Evolutionary conservation across 768 basidiomycete genomes (phyloP).

Genomic region (Mrakia frigida): DNA sequence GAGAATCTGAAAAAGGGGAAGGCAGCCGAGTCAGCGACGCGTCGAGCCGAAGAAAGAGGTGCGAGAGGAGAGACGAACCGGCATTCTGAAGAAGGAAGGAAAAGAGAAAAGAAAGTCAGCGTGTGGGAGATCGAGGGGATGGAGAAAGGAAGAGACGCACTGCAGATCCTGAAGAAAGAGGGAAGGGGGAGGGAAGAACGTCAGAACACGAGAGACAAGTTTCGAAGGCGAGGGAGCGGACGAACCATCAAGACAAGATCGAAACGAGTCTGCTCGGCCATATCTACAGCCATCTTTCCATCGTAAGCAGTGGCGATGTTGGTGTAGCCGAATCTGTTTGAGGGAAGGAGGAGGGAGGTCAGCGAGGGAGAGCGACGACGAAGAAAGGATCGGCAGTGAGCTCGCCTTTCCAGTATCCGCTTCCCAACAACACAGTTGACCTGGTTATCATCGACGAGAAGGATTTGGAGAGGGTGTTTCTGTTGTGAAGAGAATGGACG

Average conservation of each 20-base stretch:
- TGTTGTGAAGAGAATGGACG: not conserved
- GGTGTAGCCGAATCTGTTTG: conserved; percentile 21
- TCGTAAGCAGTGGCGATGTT: conserved; percentile 8
- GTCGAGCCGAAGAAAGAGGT: not conserved
- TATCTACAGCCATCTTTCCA: conserved; percentile 18
- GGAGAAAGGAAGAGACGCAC: not conserved
- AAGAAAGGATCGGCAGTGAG: no score
- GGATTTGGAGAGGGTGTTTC: conserved; percentile 13
- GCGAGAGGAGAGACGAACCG: not conserved
- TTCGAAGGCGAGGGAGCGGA: no score
- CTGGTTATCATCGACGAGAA: conserved; percentile 23
- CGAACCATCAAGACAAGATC: conserved; percentile 2
- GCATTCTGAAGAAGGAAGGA: no score
- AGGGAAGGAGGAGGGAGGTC: not conserved
- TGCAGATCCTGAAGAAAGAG: not conserved
- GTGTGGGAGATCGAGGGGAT: no score
- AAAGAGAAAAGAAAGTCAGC: no score
- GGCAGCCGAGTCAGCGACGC: not conserved
- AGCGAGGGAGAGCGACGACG: not conserved
- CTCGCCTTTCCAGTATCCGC: conserved; percentile 21
- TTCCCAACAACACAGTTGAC: conserved; percentile 30
- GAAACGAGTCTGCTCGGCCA: not conserved
- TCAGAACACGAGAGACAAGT: not conserved
- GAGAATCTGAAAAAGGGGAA: not conserved
- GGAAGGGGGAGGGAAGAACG: no score